These are phyloP conservation scores for Tolypocladium tundrense DNA, from an alignment of 2,329 filamentous ascomycete genomes.

Conservation along the genomic window DNA sequence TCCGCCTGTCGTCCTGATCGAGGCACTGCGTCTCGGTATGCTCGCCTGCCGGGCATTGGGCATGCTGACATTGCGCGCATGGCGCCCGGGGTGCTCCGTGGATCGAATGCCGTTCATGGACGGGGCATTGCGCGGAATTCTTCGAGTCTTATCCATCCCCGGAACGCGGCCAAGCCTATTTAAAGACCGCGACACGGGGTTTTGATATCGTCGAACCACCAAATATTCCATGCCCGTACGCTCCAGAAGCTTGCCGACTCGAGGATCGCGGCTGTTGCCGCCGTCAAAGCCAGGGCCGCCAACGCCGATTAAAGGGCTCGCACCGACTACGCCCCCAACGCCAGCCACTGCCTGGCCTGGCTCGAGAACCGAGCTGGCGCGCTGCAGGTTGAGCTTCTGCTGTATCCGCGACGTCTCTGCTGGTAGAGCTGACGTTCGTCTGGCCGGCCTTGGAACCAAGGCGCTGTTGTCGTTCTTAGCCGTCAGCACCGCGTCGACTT, in stretches of 20 bases:
- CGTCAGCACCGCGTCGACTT: constrained; percentile 13
- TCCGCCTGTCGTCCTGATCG: constrained; percentile 27
- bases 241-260: constrained; percentile 55
- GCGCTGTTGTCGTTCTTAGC: constrained; percentile 31
- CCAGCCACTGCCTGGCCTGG: constrained; percentile 36
- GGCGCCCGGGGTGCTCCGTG: constrained; percentile 18
- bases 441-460: constrained; percentile 33
- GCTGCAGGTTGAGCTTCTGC: constrained; percentile 65
- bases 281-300: constrained; percentile 46
- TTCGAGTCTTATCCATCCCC: constrained; percentile 37
- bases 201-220: constrained; percentile 63
- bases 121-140: constrained; percentile 32
- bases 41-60: constrained; percentile 20
- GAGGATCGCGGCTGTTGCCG: constrained; percentile 43
- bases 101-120: constrained; percentile 26
- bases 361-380: constrained; percentile 63
- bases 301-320: constrained; percentile 39
- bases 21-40: constrained; percentile 21
- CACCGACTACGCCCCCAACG: constrained; percentile 27
- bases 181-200: constrained; percentile 56
- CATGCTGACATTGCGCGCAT: constrained; percentile 29
- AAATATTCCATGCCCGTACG: constrained; percentile 63
- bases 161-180: constrained; percentile 34
- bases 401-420: constrained; percentile 58
- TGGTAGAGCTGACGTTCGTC: constrained; percentile 27